Percentiles rank a stretch among this genome's conserved stretches.
Evolutionary conservation across 495 filamentous ascomycete species (phyloP).

Genomic region (Hypoxylon intermedium): DNA sequence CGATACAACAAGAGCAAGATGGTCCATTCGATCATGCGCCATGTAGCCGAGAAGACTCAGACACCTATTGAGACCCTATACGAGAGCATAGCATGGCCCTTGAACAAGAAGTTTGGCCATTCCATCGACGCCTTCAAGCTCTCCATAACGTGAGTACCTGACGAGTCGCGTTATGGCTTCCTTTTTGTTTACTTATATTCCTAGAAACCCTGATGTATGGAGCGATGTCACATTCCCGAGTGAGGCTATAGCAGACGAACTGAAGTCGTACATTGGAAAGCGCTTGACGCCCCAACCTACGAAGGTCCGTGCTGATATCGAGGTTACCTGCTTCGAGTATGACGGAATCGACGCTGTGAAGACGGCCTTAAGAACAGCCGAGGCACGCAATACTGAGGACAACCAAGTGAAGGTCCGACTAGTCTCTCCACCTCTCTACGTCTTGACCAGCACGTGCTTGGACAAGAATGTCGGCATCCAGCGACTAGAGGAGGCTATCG

Average conservation of each 20-base stretch:
- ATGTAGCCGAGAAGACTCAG: slow-evolving; percentile 95
- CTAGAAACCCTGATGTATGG: slow-evolving; percentile 94
- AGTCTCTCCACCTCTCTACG: slow-evolving; percentile 93
- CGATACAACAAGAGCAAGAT: slow-evolving; percentile 99
- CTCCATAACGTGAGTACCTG: slow-evolving; percentile 81
- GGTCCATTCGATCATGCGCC: slow-evolving; percentile 96
- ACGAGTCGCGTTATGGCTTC: neutral
- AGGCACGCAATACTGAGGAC: slow-evolving; percentile 85
- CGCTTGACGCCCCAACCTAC: slow-evolving; percentile 95
- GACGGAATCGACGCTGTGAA: slow-evolving; percentile 99
- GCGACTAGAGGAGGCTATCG: slow-evolving; percentile 84
- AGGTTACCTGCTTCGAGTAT: slow-evolving; percentile 98
- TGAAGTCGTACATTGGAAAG: slow-evolving; percentile 93
- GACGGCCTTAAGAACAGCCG: slow-evolving; percentile 81
- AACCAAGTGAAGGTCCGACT: slow-evolving; percentile 96
- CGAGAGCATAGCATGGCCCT: slow-evolving; percentile 91
- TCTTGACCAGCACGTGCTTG: slow-evolving; percentile 85
- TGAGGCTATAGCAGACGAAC: slow-evolving; percentile 82
- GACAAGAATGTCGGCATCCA: slow-evolving; percentile 88
- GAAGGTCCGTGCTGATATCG: slow-evolving; percentile 96
- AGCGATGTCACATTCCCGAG: slow-evolving; percentile 87
- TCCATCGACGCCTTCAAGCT: slow-evolving; percentile 98
- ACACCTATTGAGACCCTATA: slow-evolving; percentile 93
- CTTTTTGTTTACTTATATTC: neutral
- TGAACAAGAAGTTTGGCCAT: slow-evolving; percentile 97